Conservation (phyloP, 2,329 filamentous ascomycete species). For the Colletotrichum brevisporum region DNA sequence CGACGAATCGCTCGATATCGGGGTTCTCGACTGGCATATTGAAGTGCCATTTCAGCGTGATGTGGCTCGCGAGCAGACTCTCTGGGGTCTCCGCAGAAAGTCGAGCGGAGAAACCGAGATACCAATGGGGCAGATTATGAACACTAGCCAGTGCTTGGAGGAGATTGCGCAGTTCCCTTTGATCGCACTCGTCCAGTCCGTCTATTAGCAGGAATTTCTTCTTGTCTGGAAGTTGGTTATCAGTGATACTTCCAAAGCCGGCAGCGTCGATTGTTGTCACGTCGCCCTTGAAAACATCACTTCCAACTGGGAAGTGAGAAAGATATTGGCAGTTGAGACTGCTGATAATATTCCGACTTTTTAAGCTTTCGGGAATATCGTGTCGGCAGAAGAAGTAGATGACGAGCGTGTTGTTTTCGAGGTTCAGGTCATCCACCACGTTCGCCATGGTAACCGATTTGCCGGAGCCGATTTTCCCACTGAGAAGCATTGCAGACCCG, state of each 20-base stretch:
- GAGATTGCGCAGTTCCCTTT: background rate
- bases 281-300: background rate
- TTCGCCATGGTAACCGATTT: constrained; percentile 62
- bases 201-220: background rate
- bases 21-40: constrained; percentile 44
- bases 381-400: constrained; percentile 53
- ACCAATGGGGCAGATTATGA: background rate
- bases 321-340: constrained; percentile 55
- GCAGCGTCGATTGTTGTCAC: too few species aligned
- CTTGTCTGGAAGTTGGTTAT: background rate
- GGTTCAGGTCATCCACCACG: constrained; percentile 55
- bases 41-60: background rate
- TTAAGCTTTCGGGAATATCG: constrained; percentile 48
- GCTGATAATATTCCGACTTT: constrained; percentile 48
- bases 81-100: background rate
- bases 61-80: background rate
- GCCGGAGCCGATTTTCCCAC: constrained; percentile 58
- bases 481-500: constrained; percentile 50
- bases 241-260: background rate
- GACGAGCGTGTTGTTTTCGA: constrained; percentile 41
- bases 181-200: background rate
- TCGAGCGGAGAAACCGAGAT: background rate
- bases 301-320: background rate
- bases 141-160: background rate
- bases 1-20: constrained; percentile 45